Evolutionary conservation across 345 rosid genomes (phyloP), one percentile per base, ranked within the genome.

Genomic region (Angophora floribunda): DNA sequence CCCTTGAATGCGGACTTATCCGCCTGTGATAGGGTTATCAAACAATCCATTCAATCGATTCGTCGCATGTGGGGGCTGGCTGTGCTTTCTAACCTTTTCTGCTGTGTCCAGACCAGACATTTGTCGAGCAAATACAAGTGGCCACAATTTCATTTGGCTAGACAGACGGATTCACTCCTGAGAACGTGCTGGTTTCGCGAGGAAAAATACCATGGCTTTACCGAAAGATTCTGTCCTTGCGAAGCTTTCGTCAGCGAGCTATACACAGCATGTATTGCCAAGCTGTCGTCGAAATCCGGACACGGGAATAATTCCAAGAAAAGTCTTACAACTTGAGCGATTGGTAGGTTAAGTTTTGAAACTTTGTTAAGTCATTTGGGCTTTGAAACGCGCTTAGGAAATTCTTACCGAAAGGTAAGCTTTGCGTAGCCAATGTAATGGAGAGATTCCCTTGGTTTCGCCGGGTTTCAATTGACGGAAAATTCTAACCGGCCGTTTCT

Each of bases 371-470:
- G 82, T 36, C 1, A 19, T 36, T 32, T 36, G 45, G 21, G 44
- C 82, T 36, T 19, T 6, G 0, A 4, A 36, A 75, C 26, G 36
- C 6, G 1, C 7, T 0, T 9, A 36, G 24, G 6, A 36, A 75
- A 75, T 36, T n/a, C 75, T 6, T 63, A 63, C 19, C 41, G 2
- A 63, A 63, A 14, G 36, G 36, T 14, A 63, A n/a, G n/a, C 32
- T 63, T n/a, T 2, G 41, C 41, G n/a, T 61, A 30, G 67, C 7
- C 4, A 61, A 61, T 61, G 67, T n/a, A 61, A 26, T 13, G 65
- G 65, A 9, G 26, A 59, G 65, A 59, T 59, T 1, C n/a, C 65
- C 30, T 0, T 5, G 67, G 61, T 55, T 55, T 55, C 61, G 61
- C 9, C 28, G 61, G 61, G 22, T 26, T 3, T 61, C 67, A 61